Base-by-base conservation (phyloP, 2,329 filamentous ascomycete genomes). In the Fonsecaea pedrosoi region DNA sequence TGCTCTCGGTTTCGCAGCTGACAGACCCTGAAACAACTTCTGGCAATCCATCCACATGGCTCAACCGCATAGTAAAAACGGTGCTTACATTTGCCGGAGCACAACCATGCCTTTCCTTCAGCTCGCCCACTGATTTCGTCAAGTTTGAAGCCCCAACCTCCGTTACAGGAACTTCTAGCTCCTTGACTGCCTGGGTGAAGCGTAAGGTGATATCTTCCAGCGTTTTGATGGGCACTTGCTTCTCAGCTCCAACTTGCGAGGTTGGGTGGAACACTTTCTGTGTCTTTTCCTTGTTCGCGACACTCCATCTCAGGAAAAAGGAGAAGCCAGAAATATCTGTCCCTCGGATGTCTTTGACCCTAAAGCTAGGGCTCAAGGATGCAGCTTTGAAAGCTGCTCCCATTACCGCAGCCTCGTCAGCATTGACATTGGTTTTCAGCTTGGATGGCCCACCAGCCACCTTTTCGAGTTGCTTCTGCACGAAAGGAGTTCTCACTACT, bases 311-410 rank as follows among this genome's bases (percentile, higher is more conserved):
- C 74, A 97, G 86, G 64, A 89, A 88, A 34, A 90, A 86, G 1
- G 89, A 83, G 77, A 95, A 97, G 53, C 85, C 84, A 50, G 91
- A 86, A 25, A 86, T 87, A 74, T 99, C 95, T n/a, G 83, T 85
- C 60, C 91, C 87, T 66, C 91, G 86, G 71, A 99, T 99, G 76
- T 98, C 95, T 85, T 98, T 99, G 76, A 99, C 95, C 69, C 93
- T 90, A 88, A 99, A 99, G 77, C 91, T 94, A 48, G 94, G 93
- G 80, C 92, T 97, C 66, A 99, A 85, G 73, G 92, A 89, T 60
- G 95, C 95, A 59, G 92, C 95, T 76, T 94, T 92, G 85, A 99
- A 98, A 34, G 91, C 94, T 63, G 95, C 94, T 73, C 95, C 95
- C 78, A 98, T 96, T 9, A 96, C 95, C 59, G 95, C 95, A 30